phyloP scores from a whole-genome alignment of 805 yeast genomes.

The Candida lessepsii region DNA sequence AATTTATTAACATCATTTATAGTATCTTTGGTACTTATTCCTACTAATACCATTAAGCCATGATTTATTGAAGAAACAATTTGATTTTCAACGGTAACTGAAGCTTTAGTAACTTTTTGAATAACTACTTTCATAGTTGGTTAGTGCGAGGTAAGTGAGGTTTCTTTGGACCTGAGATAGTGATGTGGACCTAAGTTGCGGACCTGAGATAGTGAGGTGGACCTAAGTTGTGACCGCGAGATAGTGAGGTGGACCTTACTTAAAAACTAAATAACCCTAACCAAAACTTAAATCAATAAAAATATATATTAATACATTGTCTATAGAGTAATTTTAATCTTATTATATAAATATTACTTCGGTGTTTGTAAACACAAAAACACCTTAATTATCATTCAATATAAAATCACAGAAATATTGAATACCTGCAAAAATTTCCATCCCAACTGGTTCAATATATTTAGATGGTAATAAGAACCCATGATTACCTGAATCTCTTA shows the following conservation, averaged over 20 bases:
- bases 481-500: constrained; percentile 78
- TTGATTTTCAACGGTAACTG: constrained; percentile 76
- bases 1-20: constrained; percentile 67
- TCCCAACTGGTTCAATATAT: constrained; percentile 72
- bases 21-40: constrained; percentile 78
- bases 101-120: constrained; percentile 85
- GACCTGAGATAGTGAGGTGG: too few species aligned
- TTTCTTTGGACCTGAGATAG: neutral
- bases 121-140: constrained; percentile 77
- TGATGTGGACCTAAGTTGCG: too few species aligned
- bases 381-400: constrained; percentile 26
- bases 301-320: neutral
- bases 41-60: constrained; percentile 82
- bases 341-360: too few species aligned
- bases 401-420: constrained; percentile 55
- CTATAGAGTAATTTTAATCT: neutral
- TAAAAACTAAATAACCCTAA: neutral
- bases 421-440: constrained; percentile 67
- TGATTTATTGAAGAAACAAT: constrained; percentile 68
- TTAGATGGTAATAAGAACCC: constrained; percentile 77
- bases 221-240: too few species aligned
- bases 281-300: too few species aligned
- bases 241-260: too few species aligned
- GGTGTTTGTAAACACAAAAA: too few species aligned
- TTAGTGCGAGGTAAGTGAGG: neutral